Evolutionary conservation across 108 stramenopile species (phyloP).

Genomic region (Fistulifera pelliculosa): DNA sequence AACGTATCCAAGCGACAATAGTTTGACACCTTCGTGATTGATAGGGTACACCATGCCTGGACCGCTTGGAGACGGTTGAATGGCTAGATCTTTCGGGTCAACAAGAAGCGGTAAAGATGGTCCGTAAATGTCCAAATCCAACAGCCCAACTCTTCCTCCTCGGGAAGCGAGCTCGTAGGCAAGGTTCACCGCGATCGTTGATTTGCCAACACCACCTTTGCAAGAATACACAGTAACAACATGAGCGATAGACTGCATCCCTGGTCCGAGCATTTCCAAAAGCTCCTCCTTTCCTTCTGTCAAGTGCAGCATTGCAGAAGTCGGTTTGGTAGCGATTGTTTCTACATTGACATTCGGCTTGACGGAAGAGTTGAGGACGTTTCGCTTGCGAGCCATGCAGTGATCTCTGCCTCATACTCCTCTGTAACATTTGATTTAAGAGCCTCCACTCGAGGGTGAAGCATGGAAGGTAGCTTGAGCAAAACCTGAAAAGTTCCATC

Average conservation of each 20-base stretch:
- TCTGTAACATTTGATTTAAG: constrained; percentile 33
- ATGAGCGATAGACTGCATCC: constrained; percentile 59
- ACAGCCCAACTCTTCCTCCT: constrained; percentile 87
- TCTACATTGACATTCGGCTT: constrained; percentile 20
- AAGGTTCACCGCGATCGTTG: constrained; percentile 93
- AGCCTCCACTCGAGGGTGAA: constrained; percentile 50
- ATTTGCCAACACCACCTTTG: constrained; percentile 97
- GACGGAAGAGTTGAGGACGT: constrained; percentile 11
- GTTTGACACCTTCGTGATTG: constrained; percentile 72
- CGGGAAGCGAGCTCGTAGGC: constrained; percentile 88
- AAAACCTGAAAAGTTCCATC: constrained; percentile 35
- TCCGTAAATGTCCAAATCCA: constrained; percentile 97
- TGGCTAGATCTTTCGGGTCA: constrained; percentile 63
- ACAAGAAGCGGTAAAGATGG: constrained; percentile 86
- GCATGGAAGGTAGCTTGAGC: constrained; percentile 43
- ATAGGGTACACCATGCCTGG: constrained; percentile 77
- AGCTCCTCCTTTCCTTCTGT: constrained; percentile 28
- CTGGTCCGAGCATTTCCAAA: constrained; percentile 37
- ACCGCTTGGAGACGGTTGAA: constrained; percentile 52
- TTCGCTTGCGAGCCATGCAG: constrained; percentile 14
- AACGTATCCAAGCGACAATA: constrained; percentile 84
- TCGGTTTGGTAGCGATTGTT: constrained; percentile 18
- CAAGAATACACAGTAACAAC: constrained; percentile 85
- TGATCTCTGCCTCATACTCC: constrained; percentile 27
- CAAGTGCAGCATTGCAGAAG: constrained; percentile 18